These are phyloP conservation scores for Suillus tomentosus DNA, from an alignment of 768 basidiomycete species.

Conservation along the genomic window DNA sequence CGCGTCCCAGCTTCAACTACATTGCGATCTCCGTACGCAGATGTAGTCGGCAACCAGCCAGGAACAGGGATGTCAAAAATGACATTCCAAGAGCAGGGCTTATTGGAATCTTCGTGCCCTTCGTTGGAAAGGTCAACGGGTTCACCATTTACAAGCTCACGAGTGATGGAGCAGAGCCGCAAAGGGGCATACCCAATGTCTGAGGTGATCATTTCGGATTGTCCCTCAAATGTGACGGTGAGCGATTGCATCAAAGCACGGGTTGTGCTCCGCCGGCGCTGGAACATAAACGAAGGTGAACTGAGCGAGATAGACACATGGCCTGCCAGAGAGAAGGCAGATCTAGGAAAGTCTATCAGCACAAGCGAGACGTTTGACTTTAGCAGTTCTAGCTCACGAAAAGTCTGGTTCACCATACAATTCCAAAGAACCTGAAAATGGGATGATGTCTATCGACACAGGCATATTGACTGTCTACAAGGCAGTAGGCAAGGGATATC, in stretches of 20 bases:
- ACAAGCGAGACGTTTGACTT: constrained; percentile 12
- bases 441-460: constrained; percentile 63
- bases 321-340: constrained; percentile 86
- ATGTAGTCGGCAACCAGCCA: constrained; percentile 81
- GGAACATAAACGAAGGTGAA: constrained; percentile 58
- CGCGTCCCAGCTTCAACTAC: constrained; percentile 55
- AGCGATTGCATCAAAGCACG: constrained; percentile 69
- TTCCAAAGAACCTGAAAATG: constrained; percentile 56
- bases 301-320: constrained; percentile 68
- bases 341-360: constrained; percentile 45
- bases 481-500: constrained; percentile 16
- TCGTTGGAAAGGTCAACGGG: constrained; percentile 66
- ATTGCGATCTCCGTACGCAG: constrained; percentile 44
- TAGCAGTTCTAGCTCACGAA: constrained; percentile 46
- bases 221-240: constrained; percentile 80
- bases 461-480: constrained; percentile 49
- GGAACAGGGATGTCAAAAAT: constrained; percentile 84
- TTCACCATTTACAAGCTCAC: constrained; percentile 52
- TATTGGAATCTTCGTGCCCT: constrained; percentile 55
- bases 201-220: constrained; percentile 71
- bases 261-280: constrained; percentile 46
- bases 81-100: constrained; percentile 69
- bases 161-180: constrained; percentile 67
- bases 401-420: constrained; percentile 72
- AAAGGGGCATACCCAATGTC: constrained; percentile 65